Evolutionary conservation across 1,139 yeast species (phyloP).

Genomic region (Diutina ranongensis): DNA sequence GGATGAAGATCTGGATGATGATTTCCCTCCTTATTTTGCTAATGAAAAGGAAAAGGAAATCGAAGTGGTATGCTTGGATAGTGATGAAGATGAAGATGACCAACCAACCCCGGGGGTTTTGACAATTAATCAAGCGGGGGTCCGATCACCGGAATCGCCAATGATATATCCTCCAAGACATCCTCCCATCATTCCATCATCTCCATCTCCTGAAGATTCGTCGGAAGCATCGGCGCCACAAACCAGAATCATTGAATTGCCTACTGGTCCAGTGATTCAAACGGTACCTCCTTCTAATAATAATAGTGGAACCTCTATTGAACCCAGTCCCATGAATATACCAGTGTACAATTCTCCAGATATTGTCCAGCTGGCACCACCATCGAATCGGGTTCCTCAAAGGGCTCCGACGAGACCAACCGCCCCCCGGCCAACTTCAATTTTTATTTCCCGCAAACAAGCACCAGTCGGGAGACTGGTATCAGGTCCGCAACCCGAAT

Average conservation of each 20-base stretch:
- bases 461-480: no score
- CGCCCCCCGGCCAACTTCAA: background rate
- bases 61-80: constrained; percentile 18
- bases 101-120: background rate
- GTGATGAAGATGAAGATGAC: constrained; percentile 14
- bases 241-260: background rate
- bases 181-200: no score
- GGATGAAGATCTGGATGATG: constrained; percentile 8
- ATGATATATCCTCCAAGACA: no score
- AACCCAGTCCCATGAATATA: no score
- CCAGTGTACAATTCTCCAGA: no score
- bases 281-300: no score
- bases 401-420: background rate
- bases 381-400: background rate
- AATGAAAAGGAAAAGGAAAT: constrained; percentile 7
- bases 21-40: constrained; percentile 5
- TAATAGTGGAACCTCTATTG: no score
- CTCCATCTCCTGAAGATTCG: no score
- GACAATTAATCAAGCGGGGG: background rate
- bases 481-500: no score
- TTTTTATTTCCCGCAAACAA: background rate
- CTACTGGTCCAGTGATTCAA: background rate
- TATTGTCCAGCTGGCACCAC: background rate
- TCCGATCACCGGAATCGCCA: no score
- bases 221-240: no score